Evolutionary conservation across 2,329 filamentous ascomycete genomes (phyloP).

Genomic region (Xylaria sp.): DNA sequence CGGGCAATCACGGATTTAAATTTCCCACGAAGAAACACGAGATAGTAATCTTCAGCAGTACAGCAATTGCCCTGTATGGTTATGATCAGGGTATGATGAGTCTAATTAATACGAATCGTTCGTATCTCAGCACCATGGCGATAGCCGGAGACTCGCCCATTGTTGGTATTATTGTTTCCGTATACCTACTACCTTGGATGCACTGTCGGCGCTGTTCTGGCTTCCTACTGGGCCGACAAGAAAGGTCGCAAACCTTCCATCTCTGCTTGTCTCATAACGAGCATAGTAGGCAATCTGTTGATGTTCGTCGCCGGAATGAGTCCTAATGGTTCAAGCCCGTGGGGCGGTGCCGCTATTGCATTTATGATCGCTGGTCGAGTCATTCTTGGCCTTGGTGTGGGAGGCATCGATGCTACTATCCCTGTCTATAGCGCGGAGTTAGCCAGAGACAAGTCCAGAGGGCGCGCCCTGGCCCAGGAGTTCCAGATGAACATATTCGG

Average conservation of each 20-base stretch:
- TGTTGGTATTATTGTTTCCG: slow-evolving; percentile 68
- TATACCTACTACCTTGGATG: slow-evolving; percentile 75
- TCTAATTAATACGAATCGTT: slow-evolving; percentile 52
- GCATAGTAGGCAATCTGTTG: slow-evolving; percentile 66
- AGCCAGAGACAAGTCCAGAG: slow-evolving; percentile 65
- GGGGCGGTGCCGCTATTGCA: slow-evolving; percentile 60
- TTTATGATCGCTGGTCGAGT: slow-evolving; percentile 48
- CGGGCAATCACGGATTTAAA: slow-evolving; percentile 37
- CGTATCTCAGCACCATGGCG: slow-evolving; percentile 68
- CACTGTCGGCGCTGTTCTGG: slow-evolving; percentile 65
- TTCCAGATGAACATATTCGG: slow-evolving; percentile 74
- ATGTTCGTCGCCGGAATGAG: slow-evolving; percentile 69
- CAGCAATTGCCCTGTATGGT: slow-evolving; percentile 53
- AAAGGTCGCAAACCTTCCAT: slow-evolving; percentile 66
- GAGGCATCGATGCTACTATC: slow-evolving; percentile 70
- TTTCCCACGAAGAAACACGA: slow-evolving; percentile 50
- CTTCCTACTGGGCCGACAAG: slow-evolving; percentile 65
- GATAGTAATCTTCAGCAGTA: slow-evolving; percentile 54
- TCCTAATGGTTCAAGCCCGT: slow-evolving; percentile 54
- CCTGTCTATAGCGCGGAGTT: slow-evolving; percentile 70
- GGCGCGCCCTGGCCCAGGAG: slow-evolving; percentile 69
- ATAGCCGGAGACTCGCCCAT: slow-evolving; percentile 61
- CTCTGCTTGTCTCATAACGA: slow-evolving; percentile 64
- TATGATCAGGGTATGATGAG: slow-evolving; percentile 54
- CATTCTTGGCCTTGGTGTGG: slow-evolving; percentile 61